Evolutionary conservation across 2,329 filamentous ascomycete genomes (phyloP), one percentile per base, ranked within the genome.

Genomic region (Talaromyces sp.): DNA sequence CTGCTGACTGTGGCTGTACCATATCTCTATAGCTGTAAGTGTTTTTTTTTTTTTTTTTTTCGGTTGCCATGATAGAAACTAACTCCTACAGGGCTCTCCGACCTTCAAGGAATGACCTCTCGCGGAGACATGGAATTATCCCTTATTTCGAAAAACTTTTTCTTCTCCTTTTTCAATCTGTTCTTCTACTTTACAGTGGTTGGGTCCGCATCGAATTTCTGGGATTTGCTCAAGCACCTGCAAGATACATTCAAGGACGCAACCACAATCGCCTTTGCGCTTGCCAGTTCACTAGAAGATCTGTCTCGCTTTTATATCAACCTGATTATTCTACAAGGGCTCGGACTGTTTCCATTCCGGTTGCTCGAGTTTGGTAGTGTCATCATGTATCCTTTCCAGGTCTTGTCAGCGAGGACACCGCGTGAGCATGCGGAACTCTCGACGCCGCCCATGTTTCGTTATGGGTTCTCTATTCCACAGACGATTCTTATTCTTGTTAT

Each of bases 91-190:
- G 82, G 81, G 79, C 83, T 99, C 11, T 91, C 93, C 2, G 92
- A 92, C 72, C 83, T 86, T 57, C 94, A 99, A 78, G 94, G 94
- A 54, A 95, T 95, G 87, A 91, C 96, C 56, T 97, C 94, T 0
- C 90, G 92, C 67, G 91, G 91, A 51, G 94, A 99, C 63, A 88
- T 99, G 24, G 94, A 97, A 74, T 82, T 99, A 7, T 97, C 94
- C 0, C 83, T 95, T 51, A 93, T 99, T 65, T 96, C 91, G 58
- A 99, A 99, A 79, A 99, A 97, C 75, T 99, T 97, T 78, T 96
- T 97, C 81, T 99, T 99, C 73, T 92, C 90, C 10, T 99, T 99
- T 76, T 97, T 99, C 84, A 99, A 99, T 76, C 91, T 97, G 60
- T 99, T 99, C 76, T 84, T 97, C 56, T 85, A 97, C 51, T 97